Evolutionary conservation across 164 flowering plant species (phyloP).

Genomic region (Kalanchoe fedtschenkoi): DNA sequence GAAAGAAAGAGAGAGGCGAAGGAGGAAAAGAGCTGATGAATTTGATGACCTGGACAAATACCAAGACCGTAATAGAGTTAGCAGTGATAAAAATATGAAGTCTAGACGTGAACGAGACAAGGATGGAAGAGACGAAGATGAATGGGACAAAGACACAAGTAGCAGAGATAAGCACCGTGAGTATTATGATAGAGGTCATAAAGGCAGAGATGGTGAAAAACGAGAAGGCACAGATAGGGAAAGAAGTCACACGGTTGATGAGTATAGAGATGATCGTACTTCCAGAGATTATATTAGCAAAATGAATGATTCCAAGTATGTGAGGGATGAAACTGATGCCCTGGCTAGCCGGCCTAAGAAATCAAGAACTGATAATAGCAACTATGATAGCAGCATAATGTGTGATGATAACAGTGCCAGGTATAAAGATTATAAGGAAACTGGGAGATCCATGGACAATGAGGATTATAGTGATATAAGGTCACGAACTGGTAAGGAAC

Average conservation of each 20-base stretch:
- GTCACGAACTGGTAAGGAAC: constrained; percentile 29
- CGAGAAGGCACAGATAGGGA: constrained; percentile 23
- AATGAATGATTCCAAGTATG: constrained; percentile 33
- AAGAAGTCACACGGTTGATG: constrained; percentile 15
- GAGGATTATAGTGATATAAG: constrained; percentile 31
- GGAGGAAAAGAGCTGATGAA: constrained; percentile 30
- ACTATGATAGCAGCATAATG: constrained; percentile 30
- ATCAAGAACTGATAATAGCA: constrained; percentile 22
- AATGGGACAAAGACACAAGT: constrained; percentile 16
- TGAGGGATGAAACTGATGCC: constrained; percentile 34
- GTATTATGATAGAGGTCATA: neutral
- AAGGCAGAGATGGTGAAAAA: neutral
- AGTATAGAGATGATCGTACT: constrained; percentile 27
- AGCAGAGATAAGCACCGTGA: constrained; percentile 2
- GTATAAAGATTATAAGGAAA: constrained; percentile 35
- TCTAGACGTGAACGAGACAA: constrained; percentile 27
- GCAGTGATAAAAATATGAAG: constrained; percentile 25
- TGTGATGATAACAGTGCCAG: constrained; percentile 32
- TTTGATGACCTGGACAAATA: constrained; percentile 35
- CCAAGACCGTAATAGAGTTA: constrained; percentile 32
- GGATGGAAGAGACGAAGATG: constrained; percentile 24
- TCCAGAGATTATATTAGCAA: constrained; percentile 26
- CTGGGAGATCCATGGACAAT: constrained; percentile 32
- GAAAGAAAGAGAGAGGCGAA: constrained; percentile 46
- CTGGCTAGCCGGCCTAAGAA: constrained; percentile 31